Evolutionary conservation across 176 grass and related monocot species (phyloP), one percentile per base, ranked within the genome.

Genomic region (Rhynchospora tenuis): DNA sequence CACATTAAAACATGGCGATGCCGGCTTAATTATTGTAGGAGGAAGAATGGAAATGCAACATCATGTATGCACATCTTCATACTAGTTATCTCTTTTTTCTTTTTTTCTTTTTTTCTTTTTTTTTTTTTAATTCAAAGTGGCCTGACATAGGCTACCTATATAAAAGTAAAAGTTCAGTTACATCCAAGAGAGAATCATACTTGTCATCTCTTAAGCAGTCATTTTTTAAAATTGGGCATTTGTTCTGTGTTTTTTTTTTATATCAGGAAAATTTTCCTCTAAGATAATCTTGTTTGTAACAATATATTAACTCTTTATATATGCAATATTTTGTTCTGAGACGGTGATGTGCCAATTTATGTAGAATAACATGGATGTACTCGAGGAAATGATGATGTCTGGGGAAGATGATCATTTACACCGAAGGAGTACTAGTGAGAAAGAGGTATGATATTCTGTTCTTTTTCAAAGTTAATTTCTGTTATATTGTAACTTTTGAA

Each of bases 1-100:
- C 81, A 98, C 91, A 3, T 86, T 98, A 78, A 98, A 90, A 87
- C 95, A 95, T 83, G 92, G 95, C 6, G 95, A 98, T 86, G 82
- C 90, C 22, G 95, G 95, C 8, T 89, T 98, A 19, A 19, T 98
- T 87, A 87, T 98, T 55, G 80, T 98, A 0, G 95, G 95, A 65
- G 95, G 87, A 17, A 89, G 95, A 81, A 98, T 98, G 95, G 95
- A 98, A 87, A 95, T 98, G 92, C 92, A 91, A 65, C 90, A 93
- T 81, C 92, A 95, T 86, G 95, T 90, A 91, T 81, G 75, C 47
- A 62, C 28, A 17, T 51, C 44, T 76, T 33, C 51, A 6, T n/a
- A 16, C 12, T 71, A 27, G 71, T 74, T 51, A 74, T 52, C 14
- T 66, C 12, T 22, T 15, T n/a, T n/a, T n/a, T n/a, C n/a, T n/a